phyloP scores from a whole-genome alignment of 2,329 filamentous ascomycete species.

The Claviceps quebecensis region DNA sequence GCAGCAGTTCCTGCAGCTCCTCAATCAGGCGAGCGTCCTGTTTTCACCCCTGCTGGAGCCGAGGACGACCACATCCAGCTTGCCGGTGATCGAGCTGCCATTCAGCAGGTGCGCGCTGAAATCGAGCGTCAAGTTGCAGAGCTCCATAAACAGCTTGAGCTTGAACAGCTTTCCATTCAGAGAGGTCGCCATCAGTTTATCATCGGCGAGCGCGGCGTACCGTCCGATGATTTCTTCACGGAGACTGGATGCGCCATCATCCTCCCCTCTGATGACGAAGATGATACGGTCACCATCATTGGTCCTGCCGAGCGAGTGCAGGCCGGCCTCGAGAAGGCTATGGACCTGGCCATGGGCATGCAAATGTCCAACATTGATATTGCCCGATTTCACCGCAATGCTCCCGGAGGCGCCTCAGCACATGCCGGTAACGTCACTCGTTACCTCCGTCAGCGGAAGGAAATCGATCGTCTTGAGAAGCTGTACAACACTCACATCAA shows the following conservation, averaged over 20 bases:
- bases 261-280: constrained; percentile 62
- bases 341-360: constrained; percentile 80
- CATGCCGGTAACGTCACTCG: constrained; percentile 80
- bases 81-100: constrained; percentile 70
- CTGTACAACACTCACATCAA: constrained; percentile 78
- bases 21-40: constrained; percentile 47
- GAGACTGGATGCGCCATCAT: constrained; percentile 86
- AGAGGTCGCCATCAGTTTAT: constrained; percentile 90
- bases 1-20: constrained; percentile 52
- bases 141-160: constrained; percentile 59
- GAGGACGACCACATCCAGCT: constrained; percentile 68
- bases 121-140: constrained; percentile 69
- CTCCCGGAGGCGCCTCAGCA: constrained; percentile 54
- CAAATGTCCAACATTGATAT: constrained; percentile 74
- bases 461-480: constrained; percentile 70
- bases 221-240: constrained; percentile 72
- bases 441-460: constrained; percentile 70
- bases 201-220: constrained; percentile 67
- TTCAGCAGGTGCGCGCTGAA: constrained; percentile 64
- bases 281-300: constrained; percentile 72
- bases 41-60: constrained; percentile 55
- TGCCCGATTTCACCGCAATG: constrained; percentile 61
- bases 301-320: constrained; percentile 64
- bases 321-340: constrained; percentile 65
- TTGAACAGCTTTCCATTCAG: constrained; percentile 71